Conservation (phyloP, 768 basidiomycete species). For the Amanita subjunquillea region DNA sequence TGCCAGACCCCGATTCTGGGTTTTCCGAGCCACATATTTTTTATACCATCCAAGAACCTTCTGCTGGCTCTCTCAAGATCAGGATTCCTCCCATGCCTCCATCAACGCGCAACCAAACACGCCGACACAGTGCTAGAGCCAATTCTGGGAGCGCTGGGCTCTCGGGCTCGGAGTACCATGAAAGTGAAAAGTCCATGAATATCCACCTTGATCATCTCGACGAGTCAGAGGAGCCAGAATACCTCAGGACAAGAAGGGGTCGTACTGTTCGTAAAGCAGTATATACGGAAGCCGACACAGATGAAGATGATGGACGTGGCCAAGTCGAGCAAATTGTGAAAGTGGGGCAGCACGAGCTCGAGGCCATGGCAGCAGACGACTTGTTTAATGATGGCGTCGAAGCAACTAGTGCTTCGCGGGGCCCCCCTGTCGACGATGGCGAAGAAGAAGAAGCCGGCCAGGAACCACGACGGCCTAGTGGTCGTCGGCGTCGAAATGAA, state of each 20-base stretch:
- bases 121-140: slow-evolving; percentile 23
- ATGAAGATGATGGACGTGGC: slow-evolving; percentile 12
- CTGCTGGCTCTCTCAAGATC: slow-evolving; percentile 12
- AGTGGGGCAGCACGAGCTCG: slow-evolving; percentile 1
- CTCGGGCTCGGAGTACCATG: slow-evolving; percentile 41
- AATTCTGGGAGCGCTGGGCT: slow-evolving; percentile 22
- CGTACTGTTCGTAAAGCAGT: slow-evolving; percentile 25
- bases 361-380: slow-evolving; percentile 9
- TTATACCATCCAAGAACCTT: background rate
- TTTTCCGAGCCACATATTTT: background rate
- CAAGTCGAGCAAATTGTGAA: slow-evolving; percentile 8
- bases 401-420: slow-evolving; percentile 8
- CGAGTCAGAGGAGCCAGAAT: slow-evolving; percentile 19
- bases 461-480: background rate
- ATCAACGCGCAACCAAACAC: slow-evolving; percentile 13
- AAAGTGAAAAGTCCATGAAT: slow-evolving; percentile 33
- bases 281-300: slow-evolving; percentile 23
- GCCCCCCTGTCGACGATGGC: slow-evolving; percentile 3
- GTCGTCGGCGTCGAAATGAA: background rate
- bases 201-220: slow-evolving; percentile 17
- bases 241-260: slow-evolving; percentile 24
- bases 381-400: slow-evolving; percentile 19
- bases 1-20: slow-evolving; percentile 1
- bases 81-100: slow-evolving; percentile 17
- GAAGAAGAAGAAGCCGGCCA: slow-evolving; percentile 3